Evolutionary conservation across 2,329 filamentous ascomycete species (phyloP).

Genomic region (Neopestalotiopsis sp.): DNA sequence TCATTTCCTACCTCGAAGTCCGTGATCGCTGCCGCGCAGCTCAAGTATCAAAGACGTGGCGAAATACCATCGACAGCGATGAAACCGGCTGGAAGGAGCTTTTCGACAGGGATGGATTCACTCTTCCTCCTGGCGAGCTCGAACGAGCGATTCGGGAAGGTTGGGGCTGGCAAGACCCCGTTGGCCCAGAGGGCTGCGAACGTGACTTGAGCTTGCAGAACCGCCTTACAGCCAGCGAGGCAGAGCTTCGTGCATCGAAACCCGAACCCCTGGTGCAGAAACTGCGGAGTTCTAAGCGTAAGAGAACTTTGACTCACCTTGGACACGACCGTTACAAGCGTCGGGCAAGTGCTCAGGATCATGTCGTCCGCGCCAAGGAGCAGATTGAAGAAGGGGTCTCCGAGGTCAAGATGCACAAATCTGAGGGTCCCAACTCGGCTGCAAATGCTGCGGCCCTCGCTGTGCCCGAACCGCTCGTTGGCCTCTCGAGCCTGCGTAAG

Average conservation of each 20-base stretch:
- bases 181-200: conserved; percentile 76
- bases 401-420: conserved; percentile 57
- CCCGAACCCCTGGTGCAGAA: conserved; percentile 47
- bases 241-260: conserved; percentile 50
- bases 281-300: conserved; percentile 59
- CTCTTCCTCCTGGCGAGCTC: conserved; percentile 79
- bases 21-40: conserved; percentile 87
- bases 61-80: conserved; percentile 86
- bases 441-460: conserved; percentile 84
- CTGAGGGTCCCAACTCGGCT: conserved; percentile 84
- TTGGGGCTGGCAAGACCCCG: conserved; percentile 96
- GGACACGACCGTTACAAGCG: conserved; percentile 59
- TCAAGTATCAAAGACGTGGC: conserved; percentile 94
- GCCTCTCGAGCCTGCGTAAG: conserved; percentile 77
- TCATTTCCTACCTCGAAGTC: conserved; percentile 84
- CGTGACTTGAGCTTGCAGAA: conserved; percentile 72
- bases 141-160: conserved; percentile 86
- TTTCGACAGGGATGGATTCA: conserved; percentile 83
- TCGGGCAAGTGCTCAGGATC: conserved; percentile 54
- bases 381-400: conserved; percentile 41
- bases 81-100: conserved; percentile 96
- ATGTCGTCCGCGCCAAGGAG: conserved; percentile 29
- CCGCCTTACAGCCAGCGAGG: conserved; percentile 57
- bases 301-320: conserved; percentile 54
- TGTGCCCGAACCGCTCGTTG: conserved; percentile 81